Conservation (phyloP, 2,329 filamentous ascomycete species). For the Fusarium pseudoanthophilum region DNA sequence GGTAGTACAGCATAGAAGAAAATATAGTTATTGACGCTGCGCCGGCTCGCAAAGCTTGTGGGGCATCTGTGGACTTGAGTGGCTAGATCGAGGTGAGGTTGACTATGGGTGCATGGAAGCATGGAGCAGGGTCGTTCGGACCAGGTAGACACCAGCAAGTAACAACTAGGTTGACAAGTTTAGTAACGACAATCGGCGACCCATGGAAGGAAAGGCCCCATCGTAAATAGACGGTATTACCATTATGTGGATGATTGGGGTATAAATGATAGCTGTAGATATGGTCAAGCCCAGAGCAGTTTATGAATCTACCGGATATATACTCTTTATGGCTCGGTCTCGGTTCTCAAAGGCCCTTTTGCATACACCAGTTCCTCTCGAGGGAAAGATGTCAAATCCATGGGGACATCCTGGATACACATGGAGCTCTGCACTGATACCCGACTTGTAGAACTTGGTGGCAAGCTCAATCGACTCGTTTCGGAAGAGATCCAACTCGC, state of each 20-base stretch:
- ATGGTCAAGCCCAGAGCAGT: not conserved
- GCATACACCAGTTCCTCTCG: fast-evolving
- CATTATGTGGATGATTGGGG: not conserved
- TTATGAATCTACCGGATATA: not conserved
- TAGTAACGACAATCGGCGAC: fast-evolving
- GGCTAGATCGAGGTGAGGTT: no score
- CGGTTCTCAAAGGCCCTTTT: not conserved
- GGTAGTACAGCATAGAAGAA: fast-evolving
- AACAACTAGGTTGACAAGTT: not conserved
- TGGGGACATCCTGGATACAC: not conserved
- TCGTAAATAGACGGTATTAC: not conserved
- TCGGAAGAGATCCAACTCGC: not conserved
- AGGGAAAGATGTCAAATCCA: not conserved
- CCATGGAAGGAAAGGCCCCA: not conserved
- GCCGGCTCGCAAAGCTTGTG: not conserved
- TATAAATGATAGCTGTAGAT: not conserved
- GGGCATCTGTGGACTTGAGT: fast-evolving
- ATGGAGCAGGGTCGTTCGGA: not conserved
- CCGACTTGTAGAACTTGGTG: not conserved
- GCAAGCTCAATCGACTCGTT: not conserved
- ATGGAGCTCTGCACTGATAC: not conserved
- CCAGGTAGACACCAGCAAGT: no score
- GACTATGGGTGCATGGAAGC: not conserved
- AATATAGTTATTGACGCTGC: fast-evolving
- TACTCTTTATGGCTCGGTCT: not conserved